phyloP scores from a whole-genome alignment of 306 rosid genomes.

The Sesbania bispinosa region DNA sequence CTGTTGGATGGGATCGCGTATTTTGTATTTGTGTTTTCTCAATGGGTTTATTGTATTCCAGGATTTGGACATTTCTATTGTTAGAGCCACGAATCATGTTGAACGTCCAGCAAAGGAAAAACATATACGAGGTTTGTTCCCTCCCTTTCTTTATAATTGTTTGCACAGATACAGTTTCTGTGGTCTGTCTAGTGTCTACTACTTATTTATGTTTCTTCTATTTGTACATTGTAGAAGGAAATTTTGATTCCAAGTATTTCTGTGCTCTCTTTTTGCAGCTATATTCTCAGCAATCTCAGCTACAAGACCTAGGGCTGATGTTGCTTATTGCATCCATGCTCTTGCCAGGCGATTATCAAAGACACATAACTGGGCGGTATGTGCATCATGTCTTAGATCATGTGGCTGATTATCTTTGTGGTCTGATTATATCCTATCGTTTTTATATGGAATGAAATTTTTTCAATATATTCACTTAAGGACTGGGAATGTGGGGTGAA shows the following conservation, averaged over 20 bases:
- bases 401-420: slow-evolving; percentile 11
- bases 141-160: background rate
- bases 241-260: slow-evolving; percentile 16
- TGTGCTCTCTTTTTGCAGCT: slow-evolving; percentile 57
- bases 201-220: slow-evolving; percentile 1
- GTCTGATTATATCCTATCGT: background rate
- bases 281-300: slow-evolving; percentile 96
- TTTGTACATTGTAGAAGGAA: slow-evolving; percentile 24
- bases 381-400: slow-evolving; percentile 32
- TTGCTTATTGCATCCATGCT: slow-evolving; percentile 97
- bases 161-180: background rate
- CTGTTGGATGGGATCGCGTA: background rate
- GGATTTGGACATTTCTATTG: slow-evolving; percentile 96
- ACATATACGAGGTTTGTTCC: slow-evolving; percentile 68
- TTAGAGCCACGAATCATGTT: slow-evolving; percentile 91
- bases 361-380: slow-evolving; percentile 99
- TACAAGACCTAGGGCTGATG: slow-evolving; percentile 97
- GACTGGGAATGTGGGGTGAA: slow-evolving; percentile 10
- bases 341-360: slow-evolving; percentile 85
- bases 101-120: slow-evolving; percentile 93
- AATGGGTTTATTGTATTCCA: slow-evolving; percentile 36
- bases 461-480: slow-evolving; percentile 1
- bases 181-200: background rate
- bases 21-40: slow-evolving; percentile 19
- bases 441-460: background rate